Evolutionary conservation across 2,329 filamentous ascomycete species (phyloP), one percentile per base, ranked within the genome.

Genomic region (Fusarium luffae): DNA sequence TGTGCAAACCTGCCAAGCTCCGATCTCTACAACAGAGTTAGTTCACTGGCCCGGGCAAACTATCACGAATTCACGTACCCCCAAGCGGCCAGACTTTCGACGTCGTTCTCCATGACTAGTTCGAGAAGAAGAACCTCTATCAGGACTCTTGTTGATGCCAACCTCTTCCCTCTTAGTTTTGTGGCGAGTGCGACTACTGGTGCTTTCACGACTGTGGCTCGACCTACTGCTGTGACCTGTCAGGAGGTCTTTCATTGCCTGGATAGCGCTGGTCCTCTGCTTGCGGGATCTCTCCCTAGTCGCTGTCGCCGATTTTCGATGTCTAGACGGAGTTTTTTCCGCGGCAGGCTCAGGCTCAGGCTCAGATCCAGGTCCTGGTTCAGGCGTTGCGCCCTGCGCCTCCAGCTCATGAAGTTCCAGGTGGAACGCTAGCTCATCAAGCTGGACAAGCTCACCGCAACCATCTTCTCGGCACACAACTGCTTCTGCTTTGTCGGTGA

Each of bases 1-100:
- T 92, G 83, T 2, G 91, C 91, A 79, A 92, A 89, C 27, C 88
- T 88, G 0, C 92, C 92, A 16, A 95, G 82, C 74, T 94, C 90
- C 76, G 84, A 80, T 84, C 86, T 85, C 78, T 85, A 52, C 13
- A n/a, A 10, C 27, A 27, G 49, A 70, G 56, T 28, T 34, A 62
- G 43, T 27, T 52, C n/a, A 42, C 18, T 52, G 34, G 10, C 7
- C 42, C 16, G n/a, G 21, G 9, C 25, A 19, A 19, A 12, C 34
- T 28, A 27, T 18, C 11, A 7, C 23, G 30, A 41, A 11, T 21
- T 30, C 10, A 43, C 63, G 16, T 50, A 75, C 73, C 57, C 73
- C 73, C 19, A 75, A 37, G 5, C 74, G 70, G 54, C 52, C 47
- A 32, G 61, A 54, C n/a, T 57, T 49, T 44, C 57, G 69, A 27